These are phyloP conservation scores for Sarcocystis neurona DNA, from an alignment of 169 alveolate species.

Conservation along the genomic window DNA sequence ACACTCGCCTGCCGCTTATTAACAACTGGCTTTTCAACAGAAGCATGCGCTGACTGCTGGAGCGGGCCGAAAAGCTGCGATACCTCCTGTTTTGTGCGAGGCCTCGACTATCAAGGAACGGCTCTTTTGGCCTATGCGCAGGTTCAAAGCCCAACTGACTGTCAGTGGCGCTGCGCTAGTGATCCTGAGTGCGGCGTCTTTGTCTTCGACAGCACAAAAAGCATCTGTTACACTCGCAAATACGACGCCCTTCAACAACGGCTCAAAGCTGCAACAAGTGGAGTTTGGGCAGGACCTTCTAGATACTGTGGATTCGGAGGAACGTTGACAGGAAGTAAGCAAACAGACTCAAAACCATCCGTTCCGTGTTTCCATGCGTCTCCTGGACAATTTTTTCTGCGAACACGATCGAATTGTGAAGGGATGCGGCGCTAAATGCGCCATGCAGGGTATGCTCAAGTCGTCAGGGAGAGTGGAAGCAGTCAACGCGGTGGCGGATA, in stretches of 20 bases:
- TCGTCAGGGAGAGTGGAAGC: too few relatives aligned
- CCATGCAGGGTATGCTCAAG: too few relatives aligned
- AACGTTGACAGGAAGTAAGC: not conserved
- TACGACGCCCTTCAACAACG: conserved; percentile 17
- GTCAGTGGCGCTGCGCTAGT: conserved; percentile 2
- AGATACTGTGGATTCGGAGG: conserved; percentile 26
- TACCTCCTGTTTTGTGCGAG: not conserved
- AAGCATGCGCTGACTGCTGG: not conserved
- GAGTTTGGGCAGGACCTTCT: not conserved
- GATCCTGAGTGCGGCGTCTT: not conserved
- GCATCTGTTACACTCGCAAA: not conserved
- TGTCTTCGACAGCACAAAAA: not conserved
- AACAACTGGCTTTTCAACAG: not conserved
- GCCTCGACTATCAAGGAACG: not conserved
- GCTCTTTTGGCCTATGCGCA: not conserved
- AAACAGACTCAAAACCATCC: too few relatives aligned
- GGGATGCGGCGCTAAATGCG: too few relatives aligned
- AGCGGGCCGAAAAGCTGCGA: conserved; percentile 18
- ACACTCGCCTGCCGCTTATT: not conserved
- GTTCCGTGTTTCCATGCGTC: too few relatives aligned
- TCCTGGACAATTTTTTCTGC: too few relatives aligned
- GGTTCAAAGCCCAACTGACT: not conserved
- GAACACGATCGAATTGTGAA: too few relatives aligned
- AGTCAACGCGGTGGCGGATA: too few relatives aligned
- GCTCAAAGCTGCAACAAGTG: not conserved